Evolutionary conservation across 2,329 filamentous ascomycete species (phyloP), one percentile per base, ranked within the genome.

Genomic region (Exserohilum rostratum): DNA sequence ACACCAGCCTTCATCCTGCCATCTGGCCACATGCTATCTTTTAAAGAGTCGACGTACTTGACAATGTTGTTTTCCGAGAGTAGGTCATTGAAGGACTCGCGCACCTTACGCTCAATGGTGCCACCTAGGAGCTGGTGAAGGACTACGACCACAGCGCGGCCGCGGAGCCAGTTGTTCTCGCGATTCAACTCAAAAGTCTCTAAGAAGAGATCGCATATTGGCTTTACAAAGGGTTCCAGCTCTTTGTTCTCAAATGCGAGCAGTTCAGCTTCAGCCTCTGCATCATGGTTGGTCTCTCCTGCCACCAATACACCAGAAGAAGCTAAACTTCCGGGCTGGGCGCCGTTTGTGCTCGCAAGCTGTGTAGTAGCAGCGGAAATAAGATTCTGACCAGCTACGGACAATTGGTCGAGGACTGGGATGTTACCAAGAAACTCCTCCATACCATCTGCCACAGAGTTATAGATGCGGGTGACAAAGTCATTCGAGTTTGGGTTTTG

Each of bases 351-450:
- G 6, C 69, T 70, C 13, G 75, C 76, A 38, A 83, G 74, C 53
- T 84, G 82, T 15, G 79, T 81, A 6, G 79, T 84, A 15, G 85
- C 90, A 29, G 90, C 90, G 0, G 90, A 89, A 53, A 95, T 89
- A 45, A 98, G 83, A 67, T 93, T 97, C 72, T 98, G 93, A 0
- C 93, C 93, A 6, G 95, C 93, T 1, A 92, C 85, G 0, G 93
- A 96, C 6, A 99, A 85, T 72, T 98, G 95, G 67, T 99, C 95
- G 27, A 99, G 83, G 0, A 97, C 93, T 1, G 95, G 91, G 38
- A 98, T 93, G 70, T 96, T 98, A 51, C 95, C 95, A 3, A 99
- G 80, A 50, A 99, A 96, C 66, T 99, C 95, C 72, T 99, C 95
- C 89, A 99, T 96, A 30, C 96, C 95, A 70, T 99, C 95, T 0